A percentile compares a stretch with the other conserved stretches of the same genome.
Evolutionary conservation across 73 alveolate genomes (phyloP).

Genomic region (Urostyla sp.): DNA sequence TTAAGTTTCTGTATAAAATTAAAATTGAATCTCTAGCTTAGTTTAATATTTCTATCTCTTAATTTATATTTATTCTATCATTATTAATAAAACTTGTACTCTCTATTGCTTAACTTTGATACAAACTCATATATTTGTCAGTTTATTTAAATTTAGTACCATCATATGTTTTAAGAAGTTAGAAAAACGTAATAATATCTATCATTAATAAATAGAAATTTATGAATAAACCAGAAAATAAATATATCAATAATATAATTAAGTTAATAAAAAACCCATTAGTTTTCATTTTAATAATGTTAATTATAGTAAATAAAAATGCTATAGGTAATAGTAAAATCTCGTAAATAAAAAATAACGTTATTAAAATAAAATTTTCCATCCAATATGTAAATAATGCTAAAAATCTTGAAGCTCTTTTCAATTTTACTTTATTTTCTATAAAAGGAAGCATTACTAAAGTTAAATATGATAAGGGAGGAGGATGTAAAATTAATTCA

Average conservation of each 20-base stretch:
- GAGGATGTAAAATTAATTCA: conserved; percentile 68
- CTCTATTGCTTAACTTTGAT: background rate
- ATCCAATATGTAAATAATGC: conserved; percentile 50
- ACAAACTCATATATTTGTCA: background rate
- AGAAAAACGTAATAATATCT: too few species aligned
- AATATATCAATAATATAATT: too few species aligned
- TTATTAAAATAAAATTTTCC: conserved; percentile 37
- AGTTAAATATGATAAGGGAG: conserved; percentile 46
- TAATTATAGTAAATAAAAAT: background rate
- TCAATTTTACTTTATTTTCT: background rate
- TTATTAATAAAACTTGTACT: background rate
- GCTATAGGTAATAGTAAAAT: conserved; percentile 32
- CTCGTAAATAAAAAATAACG: conserved; percentile 28
- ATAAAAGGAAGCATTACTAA: conserved; percentile 52
- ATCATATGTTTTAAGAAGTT: too few species aligned
- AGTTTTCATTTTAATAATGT: conserved; percentile 2
- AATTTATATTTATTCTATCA: background rate
- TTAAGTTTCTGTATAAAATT: background rate
- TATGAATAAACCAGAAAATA: too few species aligned
- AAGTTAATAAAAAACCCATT: too few species aligned
- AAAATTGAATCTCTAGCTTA: conserved; percentile 25
- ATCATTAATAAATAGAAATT: too few species aligned
- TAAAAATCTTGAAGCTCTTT: background rate
- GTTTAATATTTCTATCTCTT: conserved; percentile 17
- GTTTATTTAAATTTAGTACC: background rate